Conservation (phyloP, 2,329 filamentous ascomycete genomes). For the Colletotrichum camelliae region DNA sequence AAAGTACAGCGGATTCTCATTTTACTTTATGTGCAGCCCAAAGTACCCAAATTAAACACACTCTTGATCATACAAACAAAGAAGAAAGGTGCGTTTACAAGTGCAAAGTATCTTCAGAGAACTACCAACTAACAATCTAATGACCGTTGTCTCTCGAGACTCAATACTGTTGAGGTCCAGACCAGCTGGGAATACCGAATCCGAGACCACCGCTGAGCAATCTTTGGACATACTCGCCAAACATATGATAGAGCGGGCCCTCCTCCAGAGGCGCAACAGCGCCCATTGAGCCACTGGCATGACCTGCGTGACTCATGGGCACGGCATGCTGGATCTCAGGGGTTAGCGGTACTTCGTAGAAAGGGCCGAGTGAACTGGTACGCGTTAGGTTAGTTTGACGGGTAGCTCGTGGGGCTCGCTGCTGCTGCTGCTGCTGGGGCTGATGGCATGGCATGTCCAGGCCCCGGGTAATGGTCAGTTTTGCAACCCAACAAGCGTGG, state of each 20-base stretch:
- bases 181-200: not conserved
- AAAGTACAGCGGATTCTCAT: not conserved
- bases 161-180: not conserved
- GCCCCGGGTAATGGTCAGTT: not conserved
- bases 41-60: not conserved
- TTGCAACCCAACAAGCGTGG: not conserved
- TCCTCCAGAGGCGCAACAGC: not conserved
- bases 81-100: not conserved
- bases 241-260: not conserved
- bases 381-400: not conserved
- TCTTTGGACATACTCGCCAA: not conserved
- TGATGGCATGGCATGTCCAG: not conserved
- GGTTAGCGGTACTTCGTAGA: not conserved
- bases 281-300: not conserved
- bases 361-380: not conserved
- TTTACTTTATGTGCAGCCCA: too few species aligned
- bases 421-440: not conserved
- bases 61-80: not conserved
- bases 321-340: not conserved
- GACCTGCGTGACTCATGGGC: not conserved
- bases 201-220: not conserved
- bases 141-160: not conserved
- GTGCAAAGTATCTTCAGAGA: not conserved
- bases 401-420: not conserved
- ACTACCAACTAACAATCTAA: not conserved